Evolutionary conservation across 2,329 filamentous ascomycete genomes (phyloP).

Genomic region (Aspergillus hiratsukae): DNA sequence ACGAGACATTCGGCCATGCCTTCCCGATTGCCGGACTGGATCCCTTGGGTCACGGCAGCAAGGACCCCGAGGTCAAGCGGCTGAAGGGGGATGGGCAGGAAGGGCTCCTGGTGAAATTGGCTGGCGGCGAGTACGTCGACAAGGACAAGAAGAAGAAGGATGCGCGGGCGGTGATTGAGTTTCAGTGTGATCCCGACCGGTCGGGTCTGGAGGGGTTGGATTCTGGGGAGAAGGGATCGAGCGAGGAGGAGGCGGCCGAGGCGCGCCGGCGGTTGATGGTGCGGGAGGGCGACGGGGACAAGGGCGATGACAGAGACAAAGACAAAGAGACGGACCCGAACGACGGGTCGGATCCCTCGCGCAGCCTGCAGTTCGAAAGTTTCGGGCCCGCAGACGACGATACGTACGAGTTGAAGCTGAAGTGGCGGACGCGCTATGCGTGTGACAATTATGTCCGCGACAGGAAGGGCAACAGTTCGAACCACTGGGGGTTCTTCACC

Average conservation of each 20-base stretch:
- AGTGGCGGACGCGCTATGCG: constrained; percentile 84
- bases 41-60: constrained; percentile 42
- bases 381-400: constrained; percentile 60
- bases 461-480: constrained; percentile 40
- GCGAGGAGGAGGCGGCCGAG: constrained; percentile 12
- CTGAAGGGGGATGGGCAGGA: constrained; percentile 64
- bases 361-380: constrained; percentile 70
- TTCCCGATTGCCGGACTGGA: constrained; percentile 74
- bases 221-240: constrained; percentile 18
- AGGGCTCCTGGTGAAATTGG: constrained; percentile 66
- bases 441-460: constrained; percentile 60
- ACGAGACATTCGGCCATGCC: constrained; percentile 52
- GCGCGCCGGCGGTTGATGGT: constrained; percentile 20
- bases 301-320: neutral
- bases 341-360: constrained; percentile 26
- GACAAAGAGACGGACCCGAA: constrained; percentile 17
- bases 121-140: constrained; percentile 53
- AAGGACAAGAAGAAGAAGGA: constrained; percentile 54
- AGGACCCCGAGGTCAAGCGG: constrained; percentile 60
- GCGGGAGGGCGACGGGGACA: constrained; percentile 15
- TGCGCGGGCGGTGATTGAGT: constrained; percentile 67
- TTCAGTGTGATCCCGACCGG: constrained; percentile 70
- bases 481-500: constrained; percentile 90
- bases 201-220: constrained; percentile 63
- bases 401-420: constrained; percentile 64